A percentile compares a stretch with the other conserved stretches of the same genome.
These are phyloP conservation scores for Alternaria triticimaculans DNA, from an alignment of 2,329 filamentous ascomycete species.

Conservation along the genomic window DNA sequence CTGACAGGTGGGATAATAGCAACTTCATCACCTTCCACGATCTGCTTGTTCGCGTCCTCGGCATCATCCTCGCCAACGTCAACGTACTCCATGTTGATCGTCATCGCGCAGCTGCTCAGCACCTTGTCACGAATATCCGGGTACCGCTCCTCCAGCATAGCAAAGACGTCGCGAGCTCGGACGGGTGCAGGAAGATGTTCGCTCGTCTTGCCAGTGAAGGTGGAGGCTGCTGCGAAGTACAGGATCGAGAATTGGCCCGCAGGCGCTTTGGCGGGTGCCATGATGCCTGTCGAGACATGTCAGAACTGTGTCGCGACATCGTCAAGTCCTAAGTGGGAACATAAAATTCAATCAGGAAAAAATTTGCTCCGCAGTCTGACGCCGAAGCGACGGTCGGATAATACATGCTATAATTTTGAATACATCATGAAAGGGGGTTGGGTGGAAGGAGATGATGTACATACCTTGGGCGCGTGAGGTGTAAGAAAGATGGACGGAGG, in stretches of 20 bases:
- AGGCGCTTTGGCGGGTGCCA: constrained; percentile 58
- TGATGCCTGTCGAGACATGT: constrained; percentile 27
- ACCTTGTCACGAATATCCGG: constrained; percentile 72
- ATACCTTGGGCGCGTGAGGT: constrained; percentile 24
- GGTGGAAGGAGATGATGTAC: constrained; percentile 8
- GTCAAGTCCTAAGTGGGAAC: not conserved
- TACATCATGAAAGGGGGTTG: constrained; percentile 41
- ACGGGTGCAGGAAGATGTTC: constrained; percentile 73
- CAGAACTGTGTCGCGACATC: constrained; percentile 12
- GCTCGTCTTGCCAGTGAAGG: constrained; percentile 71
- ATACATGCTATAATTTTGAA: constrained; percentile 57
- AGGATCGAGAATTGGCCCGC: constrained; percentile 76
- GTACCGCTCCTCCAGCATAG: constrained; percentile 72
- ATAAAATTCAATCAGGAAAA: constrained; percentile 38
- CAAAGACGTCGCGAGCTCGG: constrained; percentile 67
- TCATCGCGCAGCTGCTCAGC: constrained; percentile 75
- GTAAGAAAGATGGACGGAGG: constrained; percentile 14
- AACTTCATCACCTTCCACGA: constrained; percentile 80
- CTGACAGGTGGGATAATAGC: constrained; percentile 89
- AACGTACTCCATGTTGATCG: constrained; percentile 82
- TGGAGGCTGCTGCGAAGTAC: constrained; percentile 79
- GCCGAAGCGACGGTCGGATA: constrained; percentile 51
- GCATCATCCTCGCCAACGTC: constrained; percentile 66
- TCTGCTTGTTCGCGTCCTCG: constrained; percentile 56
- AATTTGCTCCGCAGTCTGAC: constrained; percentile 40